Percentiles rank a stretch among this genome's conserved stretches.
These are phyloP conservation scores for Moringa oleifera DNA, from an alignment of 345 rosid genomes.

Conservation along the genomic window DNA sequence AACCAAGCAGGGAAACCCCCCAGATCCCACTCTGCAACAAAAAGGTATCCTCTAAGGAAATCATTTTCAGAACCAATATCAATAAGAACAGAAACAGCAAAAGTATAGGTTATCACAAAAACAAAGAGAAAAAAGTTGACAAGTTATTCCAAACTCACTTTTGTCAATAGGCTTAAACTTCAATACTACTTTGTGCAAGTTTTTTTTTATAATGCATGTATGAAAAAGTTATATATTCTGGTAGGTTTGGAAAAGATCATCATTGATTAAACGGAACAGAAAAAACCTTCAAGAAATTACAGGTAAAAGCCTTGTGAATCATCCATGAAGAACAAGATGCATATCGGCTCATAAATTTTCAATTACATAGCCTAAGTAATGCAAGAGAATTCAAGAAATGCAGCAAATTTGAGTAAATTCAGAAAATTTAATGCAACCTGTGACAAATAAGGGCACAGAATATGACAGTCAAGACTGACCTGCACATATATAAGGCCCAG, in stretches of 20 bases:
- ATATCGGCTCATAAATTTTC: no score
- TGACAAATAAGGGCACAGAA: no score
- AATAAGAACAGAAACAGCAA: not conserved
- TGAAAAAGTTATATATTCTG: not conserved
- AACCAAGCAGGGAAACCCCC: conserved; percentile 97
- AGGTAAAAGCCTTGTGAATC: not conserved
- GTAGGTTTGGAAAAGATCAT: not conserved
- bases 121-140: not conserved
- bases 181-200: no score
- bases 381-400: no score
- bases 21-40: conserved; percentile 80
- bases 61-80: conserved; percentile 6
- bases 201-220: not conserved
- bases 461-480: conserved; percentile 33
- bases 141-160: not conserved
- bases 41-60: not conserved
- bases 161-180: not conserved
- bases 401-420: no score
- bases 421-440: no score
- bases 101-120: not conserved
- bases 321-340: not conserved
- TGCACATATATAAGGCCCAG: conserved; percentile 93
- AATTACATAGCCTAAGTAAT: no score
- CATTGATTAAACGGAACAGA: not conserved
- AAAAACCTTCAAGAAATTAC: not conserved